Conservation (phyloP, 2,329 filamentous ascomycete species). For the Chaetomium sp. region DNA sequence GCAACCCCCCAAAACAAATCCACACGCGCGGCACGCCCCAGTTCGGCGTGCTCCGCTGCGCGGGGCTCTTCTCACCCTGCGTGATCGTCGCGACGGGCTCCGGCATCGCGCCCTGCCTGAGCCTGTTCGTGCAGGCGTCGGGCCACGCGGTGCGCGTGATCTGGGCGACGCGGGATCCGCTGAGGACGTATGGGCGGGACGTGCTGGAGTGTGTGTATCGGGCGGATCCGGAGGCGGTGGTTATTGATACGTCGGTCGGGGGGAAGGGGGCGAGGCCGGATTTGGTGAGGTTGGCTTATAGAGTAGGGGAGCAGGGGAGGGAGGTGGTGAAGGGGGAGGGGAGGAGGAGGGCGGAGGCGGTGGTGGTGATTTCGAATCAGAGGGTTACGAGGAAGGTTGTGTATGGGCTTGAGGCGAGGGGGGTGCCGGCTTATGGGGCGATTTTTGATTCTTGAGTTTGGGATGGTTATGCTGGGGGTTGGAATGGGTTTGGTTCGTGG, state of each 20-base stretch:
- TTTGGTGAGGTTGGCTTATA: constrained; percentile 42
- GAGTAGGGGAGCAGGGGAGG: constrained; percentile 35
- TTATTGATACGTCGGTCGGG: constrained; percentile 63
- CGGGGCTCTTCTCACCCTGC: constrained; percentile 65
- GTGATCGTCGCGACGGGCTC: constrained; percentile 72
- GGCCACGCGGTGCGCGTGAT: constrained; percentile 56
- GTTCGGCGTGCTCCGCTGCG: constrained; percentile 67
- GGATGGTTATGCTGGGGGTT: background rate
- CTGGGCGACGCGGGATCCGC: constrained; percentile 67
- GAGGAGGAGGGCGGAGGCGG: constrained; percentile 55
- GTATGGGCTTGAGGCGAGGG: constrained; percentile 66
- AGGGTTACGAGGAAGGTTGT: constrained; percentile 68
- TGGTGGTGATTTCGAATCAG: constrained; percentile 73
- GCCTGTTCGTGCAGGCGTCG: constrained; percentile 51
- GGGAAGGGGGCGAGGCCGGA: constrained; percentile 65
- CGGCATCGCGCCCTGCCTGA: constrained; percentile 70
- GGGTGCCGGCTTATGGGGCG: constrained; percentile 69
- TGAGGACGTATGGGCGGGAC: constrained; percentile 61
- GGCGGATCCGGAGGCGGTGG: constrained; percentile 63
- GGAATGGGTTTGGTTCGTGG: background rate
- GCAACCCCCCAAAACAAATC: constrained; percentile 59
- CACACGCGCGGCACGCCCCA: constrained; percentile 71
- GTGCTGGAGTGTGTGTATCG: constrained; percentile 58
- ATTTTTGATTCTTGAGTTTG: constrained; percentile 61
- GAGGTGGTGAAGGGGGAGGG: constrained; percentile 15